Evolutionary conservation across 2,329 filamentous ascomycete genomes (phyloP), one percentile per base, ranked within the genome.

Genomic region (Fusarium haematococcum): DNA sequence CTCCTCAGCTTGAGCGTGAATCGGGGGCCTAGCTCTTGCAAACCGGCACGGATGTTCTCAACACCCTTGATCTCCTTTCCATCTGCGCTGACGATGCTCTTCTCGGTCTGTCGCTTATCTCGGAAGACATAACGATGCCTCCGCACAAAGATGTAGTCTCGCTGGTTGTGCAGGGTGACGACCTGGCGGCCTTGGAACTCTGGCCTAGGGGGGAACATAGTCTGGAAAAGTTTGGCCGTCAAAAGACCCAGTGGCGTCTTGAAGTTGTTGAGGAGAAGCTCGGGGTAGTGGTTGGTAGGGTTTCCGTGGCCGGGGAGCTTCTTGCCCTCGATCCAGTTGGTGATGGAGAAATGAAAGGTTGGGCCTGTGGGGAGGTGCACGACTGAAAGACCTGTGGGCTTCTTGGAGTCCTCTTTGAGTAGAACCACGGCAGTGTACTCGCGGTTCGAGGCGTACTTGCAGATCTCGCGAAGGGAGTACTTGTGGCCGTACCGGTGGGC

Each of bases 101-200:
- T 98, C 85, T 98, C 97, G 0, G 92, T 95, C 65, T 91, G 88
- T 13, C 93, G 88, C 86, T 97, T 97, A 69, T 98, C 95, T 16
- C 97, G 90, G 85, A 99, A 98, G 2, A 97, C 90, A 80, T 99
- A 99, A 56, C 97, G 89, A 83, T 98, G 95, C 41, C 95, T 88
- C 6, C 97, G 89, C 61, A 98, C 89, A 82, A 99, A 99, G 77
- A 98, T 97, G 83, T 96, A 98, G 83, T 98, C 96, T 73, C 96
- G 92, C 86, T 98, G 95, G 78, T 98, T 98, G 83, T 98, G 95
- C 62, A 98, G 85, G 1, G 96, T 98, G 10, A 98, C 91, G 1
- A 98, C 95, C 80, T 98, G 95, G 27, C 96, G 88, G 6, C 96
- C 96, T 75, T 93, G 88, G 7, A 98, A 86, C 78, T 98, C 94